Evolutionary conservation across 148 eudicot species (phyloP), one percentile per base, ranked within the genome.

Genomic region (Mesembryanthemum crystallinum): DNA sequence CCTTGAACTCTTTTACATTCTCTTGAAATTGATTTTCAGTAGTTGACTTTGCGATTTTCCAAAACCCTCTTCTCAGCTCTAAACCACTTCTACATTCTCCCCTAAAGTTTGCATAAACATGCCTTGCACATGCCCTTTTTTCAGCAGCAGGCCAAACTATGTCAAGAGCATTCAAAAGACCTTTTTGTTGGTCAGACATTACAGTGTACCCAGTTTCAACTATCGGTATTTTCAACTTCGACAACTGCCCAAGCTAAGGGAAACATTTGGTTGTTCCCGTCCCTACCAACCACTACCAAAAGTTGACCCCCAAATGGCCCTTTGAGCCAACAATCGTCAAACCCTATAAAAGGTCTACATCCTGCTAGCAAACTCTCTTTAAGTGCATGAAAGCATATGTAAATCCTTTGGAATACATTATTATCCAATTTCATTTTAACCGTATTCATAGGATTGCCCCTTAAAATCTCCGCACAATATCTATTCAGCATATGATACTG

Each of bases 261-360:
- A 3, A 1, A 52, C 21, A 52, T 52, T 52, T 52, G 58, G 15
- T 61, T n/a, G 45, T 42, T 73, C 15, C 57, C 55, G 64, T 51
- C 77, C 27, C 60, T 32, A 12, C 77, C 71, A 0, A 75, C 47
- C 1, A 7, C 63, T 3, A 10, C 8, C 3, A 75, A 10, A 1
- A 75, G 14, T 21, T 75, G 49, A 0, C 62, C 77, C 6, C 70
- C 55, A 49, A 10, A 66, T 17, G 35, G 51, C 0, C 65, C 72
- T 1, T 63, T 51, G 0, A 75, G 8, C 14, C n/a, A 72, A 30
- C 49, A 64, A 8, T 43, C 61, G 63, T 64, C 61, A 8, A 64
- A 57, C 0, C 61, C 49, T 4, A 74, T 74, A 37, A 64, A 63
- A 0, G 77, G 71, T 27, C 70, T 74, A 49, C 33, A 74, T 10